phyloP scores from a whole-genome alignment of 1,139 yeast genomes.

The Taphrina wiesneri region DNA sequence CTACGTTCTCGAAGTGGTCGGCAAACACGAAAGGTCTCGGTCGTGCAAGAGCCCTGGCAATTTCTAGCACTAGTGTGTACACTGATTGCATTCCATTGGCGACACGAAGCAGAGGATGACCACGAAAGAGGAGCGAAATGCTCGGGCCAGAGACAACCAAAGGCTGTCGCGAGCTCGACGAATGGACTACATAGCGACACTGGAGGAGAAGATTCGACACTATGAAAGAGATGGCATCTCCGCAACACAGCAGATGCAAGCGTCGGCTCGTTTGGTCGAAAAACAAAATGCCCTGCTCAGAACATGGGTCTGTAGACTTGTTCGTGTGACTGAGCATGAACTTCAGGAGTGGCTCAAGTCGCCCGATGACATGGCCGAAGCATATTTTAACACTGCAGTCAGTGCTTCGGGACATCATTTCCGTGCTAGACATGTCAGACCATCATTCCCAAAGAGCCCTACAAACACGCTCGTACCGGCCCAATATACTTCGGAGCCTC shows the following conservation, averaged over 20 bases:
- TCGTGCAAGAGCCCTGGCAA: no score
- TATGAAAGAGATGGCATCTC: conserved; percentile 49
- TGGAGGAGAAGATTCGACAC: conserved; percentile 39
- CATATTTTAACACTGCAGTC: neutral
- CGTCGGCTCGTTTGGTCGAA: conserved; percentile 83
- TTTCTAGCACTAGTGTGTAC: no score
- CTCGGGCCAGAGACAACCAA: conserved; percentile 27
- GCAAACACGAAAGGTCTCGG: no score
- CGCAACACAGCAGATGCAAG: conserved; percentile 66
- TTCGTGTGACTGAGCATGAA: conserved; percentile 5
- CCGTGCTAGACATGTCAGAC: neutral
- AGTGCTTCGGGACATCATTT: neutral
- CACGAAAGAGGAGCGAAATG: conserved; percentile 21
- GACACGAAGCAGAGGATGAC: neutral
- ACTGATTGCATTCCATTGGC: no score
- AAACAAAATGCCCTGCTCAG: conserved; percentile 7
- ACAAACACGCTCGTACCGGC: neutral
- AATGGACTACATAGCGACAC: conserved; percentile 20
- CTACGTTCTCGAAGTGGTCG: no score
- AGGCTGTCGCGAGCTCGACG: conserved; percentile 25
- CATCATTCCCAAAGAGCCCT: neutral
- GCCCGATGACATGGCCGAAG: conserved; percentile 8
- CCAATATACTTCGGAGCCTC: neutral
- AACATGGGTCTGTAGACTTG: conserved; percentile 5
- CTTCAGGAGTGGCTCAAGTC: conserved; percentile 15